Evolutionary conservation across 129 eudicot species (phyloP), one percentile per base, ranked within the genome.

Genomic region (Saussurea involucrata): DNA sequence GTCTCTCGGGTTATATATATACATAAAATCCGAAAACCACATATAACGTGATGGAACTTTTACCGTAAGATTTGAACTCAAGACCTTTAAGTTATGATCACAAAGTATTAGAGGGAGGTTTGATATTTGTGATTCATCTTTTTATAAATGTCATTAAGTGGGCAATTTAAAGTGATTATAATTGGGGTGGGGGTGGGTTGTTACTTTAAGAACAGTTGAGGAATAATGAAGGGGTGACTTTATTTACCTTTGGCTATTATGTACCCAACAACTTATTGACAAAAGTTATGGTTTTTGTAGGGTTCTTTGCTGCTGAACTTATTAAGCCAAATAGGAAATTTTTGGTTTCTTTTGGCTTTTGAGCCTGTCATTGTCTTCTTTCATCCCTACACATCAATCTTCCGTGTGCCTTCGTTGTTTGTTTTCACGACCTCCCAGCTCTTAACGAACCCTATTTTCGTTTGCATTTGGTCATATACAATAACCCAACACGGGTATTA

Each of bases 141-240:
- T 53, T 67, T 36, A 36, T 72, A 40, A 34, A 49, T 6, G 68
- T 80, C 71, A 80, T 80, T 74, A 73, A 73, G 80, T 80, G 53
- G 68, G 49, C 21, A 66, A 63, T 63, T 72, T 33, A 80, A 81
- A 81, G 80, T 81, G 84, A 74, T 74, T 74, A 81, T 60, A 36
- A 67, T 74, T 74, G 79, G 71, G 64, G 67, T 66, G 76, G 61
- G 61, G 84, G 70, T 81, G 76, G 70, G 76, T 80, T 74, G 36
- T 74, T 66, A 75, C 84, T 81, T 81, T 81, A 68, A 55, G 71
- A 57, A 81, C 80, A 81, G 84, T 74, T 67, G 80, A 81, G 66
- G 80, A 68, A 81, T 81, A 68, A 81, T 81, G 76, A 81, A 68
- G 80, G 37, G 80, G 24, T 74, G 84, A 74, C 84, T 81, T 81